Evolutionary conservation across 2,329 filamentous ascomycete genomes (phyloP), one percentile per base, ranked within the genome.

Genomic region (Trichoderma sp.): DNA sequence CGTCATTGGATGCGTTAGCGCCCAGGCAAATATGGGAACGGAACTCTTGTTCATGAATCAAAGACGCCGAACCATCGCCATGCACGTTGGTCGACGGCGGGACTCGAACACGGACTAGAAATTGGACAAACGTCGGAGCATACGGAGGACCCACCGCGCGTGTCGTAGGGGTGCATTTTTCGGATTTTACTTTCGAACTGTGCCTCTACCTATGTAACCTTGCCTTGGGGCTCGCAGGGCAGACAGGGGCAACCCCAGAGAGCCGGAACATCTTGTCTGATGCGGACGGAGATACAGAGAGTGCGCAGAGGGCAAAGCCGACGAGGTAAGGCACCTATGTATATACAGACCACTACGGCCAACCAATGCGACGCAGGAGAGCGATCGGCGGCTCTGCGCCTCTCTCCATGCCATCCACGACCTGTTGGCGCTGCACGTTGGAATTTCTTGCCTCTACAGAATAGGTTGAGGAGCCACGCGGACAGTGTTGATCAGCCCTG

Each of bases 61-160:
- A 54, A 32, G 1, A 14, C 32, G 4, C 37, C 61, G 51, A 65
- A 24, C 16, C 61, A 24, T 32, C 32, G 51, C 64, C 21, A 54
- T n/a, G 26, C 37, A 32, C 34, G 61, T 55, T 54, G 61, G 54
- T 55, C 61, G 21, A 56, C 59, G 55, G 55, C 64, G 64, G 64
- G 64, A 37, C 39, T 21, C 46, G 51, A 43, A 30, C 60, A 49
- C 55, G 64, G 64, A 59, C 51, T 43, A 37, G 39, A 51, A 67
- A 66, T 39, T 66, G 52, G 63, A 46, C 63, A 67, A 67, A 52
- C 39, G 59, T 67, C 64, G 64, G 64, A 67, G 64, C 24, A 37
- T 26, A 59, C 64, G 52, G 64, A 51, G 54, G 64, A 39, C 14
- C 64, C 64, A 59, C 54, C 39, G 30, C 26, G 39, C 49, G 54